Evolutionary conservation across 768 basidiomycete species (phyloP).

Genomic region (Amanita molliuscula): DNA sequence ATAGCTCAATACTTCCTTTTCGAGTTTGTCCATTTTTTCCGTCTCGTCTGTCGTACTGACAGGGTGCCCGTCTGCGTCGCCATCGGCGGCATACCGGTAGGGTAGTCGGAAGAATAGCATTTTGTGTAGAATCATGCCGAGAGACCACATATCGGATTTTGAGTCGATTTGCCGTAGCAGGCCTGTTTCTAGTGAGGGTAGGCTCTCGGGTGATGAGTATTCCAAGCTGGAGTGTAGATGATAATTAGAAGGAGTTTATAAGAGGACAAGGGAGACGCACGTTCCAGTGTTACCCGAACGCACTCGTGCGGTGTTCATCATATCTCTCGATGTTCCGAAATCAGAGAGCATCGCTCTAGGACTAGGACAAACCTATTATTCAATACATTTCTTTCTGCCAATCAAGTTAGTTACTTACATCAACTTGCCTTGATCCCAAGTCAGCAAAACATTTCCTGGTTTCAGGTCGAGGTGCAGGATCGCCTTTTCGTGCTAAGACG

Average conservation of each 20-base stretch:
- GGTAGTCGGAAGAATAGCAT: slow-evolving; percentile 87
- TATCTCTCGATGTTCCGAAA: slow-evolving; percentile 91
- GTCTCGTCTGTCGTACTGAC: slow-evolving; percentile 32
- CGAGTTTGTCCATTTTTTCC: slow-evolving; percentile 60
- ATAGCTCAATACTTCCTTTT: slow-evolving; percentile 66
- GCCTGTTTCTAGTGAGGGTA: slow-evolving; percentile 59
- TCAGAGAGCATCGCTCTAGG: slow-evolving; percentile 93
- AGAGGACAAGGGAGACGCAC: slow-evolving; percentile 32
- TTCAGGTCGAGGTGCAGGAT: slow-evolving; percentile 93
- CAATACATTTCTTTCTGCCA: neutral
- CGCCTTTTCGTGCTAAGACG: slow-evolving; percentile 59
- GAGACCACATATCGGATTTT: slow-evolving; percentile 93
- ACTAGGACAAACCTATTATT: slow-evolving; percentile 24
- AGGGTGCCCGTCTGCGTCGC: slow-evolving; percentile 36
- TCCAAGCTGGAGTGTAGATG: slow-evolving; percentile 44
- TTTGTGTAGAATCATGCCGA: slow-evolving; percentile 94
- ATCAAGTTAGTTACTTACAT: slow-evolving; percentile 38
- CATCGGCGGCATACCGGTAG: slow-evolving; percentile 61
- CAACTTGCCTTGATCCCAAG: slow-evolving; percentile 79
- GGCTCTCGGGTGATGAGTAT: slow-evolving; percentile 82
- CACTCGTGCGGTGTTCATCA: slow-evolving; percentile 56
- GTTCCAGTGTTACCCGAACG: slow-evolving; percentile 95
- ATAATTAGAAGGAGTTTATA: neutral
- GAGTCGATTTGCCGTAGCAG: slow-evolving; percentile 65
- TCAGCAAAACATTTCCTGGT: slow-evolving; percentile 86